Base-by-base conservation (phyloP, 306 rosid genomes). In the Vigna reflexopilosa region DNA sequence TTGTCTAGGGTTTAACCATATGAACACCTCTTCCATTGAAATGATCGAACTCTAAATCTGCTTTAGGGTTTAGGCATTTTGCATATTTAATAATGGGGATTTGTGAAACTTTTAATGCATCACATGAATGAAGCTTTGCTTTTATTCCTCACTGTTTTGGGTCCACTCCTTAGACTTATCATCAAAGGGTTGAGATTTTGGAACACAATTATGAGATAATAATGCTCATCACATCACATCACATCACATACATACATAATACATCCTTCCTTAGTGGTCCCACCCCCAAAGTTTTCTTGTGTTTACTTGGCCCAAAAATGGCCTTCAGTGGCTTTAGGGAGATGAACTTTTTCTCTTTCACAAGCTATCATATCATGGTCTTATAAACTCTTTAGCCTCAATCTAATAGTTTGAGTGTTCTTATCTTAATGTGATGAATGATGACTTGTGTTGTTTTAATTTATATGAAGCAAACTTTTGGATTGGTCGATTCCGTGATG, bases 401-500 rank as follows among this genome's bases (percentile, higher is more conserved):
- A 50, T 26, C 28, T 50, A 54, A 9, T 50, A 3, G 20, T 3
- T n/a, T 13, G 36, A 19, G 8, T 42, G 47, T 42, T 42, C 12
- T 52, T 16, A 44, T 24, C 9, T 17, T 47, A 47, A 12, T 61
- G 70, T 56, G 62, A 67, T 72, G n/a, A 36, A 9, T 66, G n/a
- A 20, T 20, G 5, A 12, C 7, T 49, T 2, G 32, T 13, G 19
- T 54, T 4, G 10, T 34, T 3, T 34, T 1, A 24, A 28, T 42
- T 42, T 28, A 45, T 49, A 15, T 84, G 85, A 72, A 89, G 97
- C 80, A 40, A 86, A 81, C 55, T 86, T 88, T 56, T 90, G 97
- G 97, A 70, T 83, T 51, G 76, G 84, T 22, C 88, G 85, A 28
- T 82, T 88, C 47, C 81, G 85, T 20, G 93, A 89, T 73, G 89